These are phyloP conservation scores for Pythium dissotocum DNA, from an alignment of 352 stramenopile species.

Conservation along the genomic window DNA sequence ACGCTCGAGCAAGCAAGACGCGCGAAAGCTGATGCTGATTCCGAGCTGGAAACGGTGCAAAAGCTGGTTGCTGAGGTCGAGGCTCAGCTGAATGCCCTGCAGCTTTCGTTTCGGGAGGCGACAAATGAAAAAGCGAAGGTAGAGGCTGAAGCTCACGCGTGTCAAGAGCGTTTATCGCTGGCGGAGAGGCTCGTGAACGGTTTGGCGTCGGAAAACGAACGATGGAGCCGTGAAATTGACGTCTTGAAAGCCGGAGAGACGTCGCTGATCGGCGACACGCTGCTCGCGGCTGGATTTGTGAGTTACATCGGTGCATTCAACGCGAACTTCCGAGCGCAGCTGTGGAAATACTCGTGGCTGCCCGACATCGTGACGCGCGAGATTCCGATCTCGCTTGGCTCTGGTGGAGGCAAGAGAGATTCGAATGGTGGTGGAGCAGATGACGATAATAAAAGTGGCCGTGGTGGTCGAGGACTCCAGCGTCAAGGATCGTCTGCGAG, in stretches of 20 bases:
- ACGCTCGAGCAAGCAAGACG: slow-evolving; percentile 79
- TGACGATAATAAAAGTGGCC: background rate
- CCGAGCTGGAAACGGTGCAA: slow-evolving; percentile 78
- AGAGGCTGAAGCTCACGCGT: slow-evolving; percentile 84
- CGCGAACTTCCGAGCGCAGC: slow-evolving; percentile 67
- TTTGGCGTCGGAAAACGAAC: slow-evolving; percentile 85
- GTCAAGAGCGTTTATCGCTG: slow-evolving; percentile 84
- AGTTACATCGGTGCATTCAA: slow-evolving; percentile 94
- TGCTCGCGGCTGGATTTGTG: slow-evolving; percentile 89
- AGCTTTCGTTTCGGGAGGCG: slow-evolving; percentile 79
- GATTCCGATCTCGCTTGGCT: slow-evolving; percentile 73
- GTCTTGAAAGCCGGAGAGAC: slow-evolving; percentile 65
- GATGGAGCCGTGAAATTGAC: slow-evolving; percentile 90
- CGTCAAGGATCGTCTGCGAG: slow-evolving; percentile 15
- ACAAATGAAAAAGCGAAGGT: slow-evolving; percentile 92
- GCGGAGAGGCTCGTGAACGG: slow-evolving; percentile 90
- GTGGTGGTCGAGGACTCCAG: background rate
- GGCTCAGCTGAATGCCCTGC: slow-evolving; percentile 68
- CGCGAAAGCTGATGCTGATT: slow-evolving; percentile 79
- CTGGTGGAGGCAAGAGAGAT: background rate
- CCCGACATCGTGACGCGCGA: slow-evolving; percentile 83
- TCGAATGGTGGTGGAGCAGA: slow-evolving; percentile 4
- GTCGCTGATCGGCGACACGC: slow-evolving; percentile 85
- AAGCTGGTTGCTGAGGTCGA: slow-evolving; percentile 86
- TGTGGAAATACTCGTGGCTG: slow-evolving; percentile 89